Conservation (phyloP, 192 early-diverging fungal genomes). For the Mortierella claussenii region DNA sequence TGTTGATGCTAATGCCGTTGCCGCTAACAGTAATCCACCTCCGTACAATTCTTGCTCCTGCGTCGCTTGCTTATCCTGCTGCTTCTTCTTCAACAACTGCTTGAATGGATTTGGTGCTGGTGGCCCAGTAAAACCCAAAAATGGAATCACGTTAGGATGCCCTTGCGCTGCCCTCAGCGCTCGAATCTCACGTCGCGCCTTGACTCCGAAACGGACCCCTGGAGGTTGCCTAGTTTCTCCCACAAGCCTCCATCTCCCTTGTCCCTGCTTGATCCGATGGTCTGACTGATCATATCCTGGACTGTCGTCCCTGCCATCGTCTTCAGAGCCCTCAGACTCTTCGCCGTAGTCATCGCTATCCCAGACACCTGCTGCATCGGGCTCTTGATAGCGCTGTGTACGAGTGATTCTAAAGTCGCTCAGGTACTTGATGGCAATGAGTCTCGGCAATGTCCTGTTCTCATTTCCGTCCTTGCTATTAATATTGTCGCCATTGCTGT, state of each 20-base stretch:
- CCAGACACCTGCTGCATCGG: neutral
- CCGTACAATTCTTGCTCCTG: neutral
- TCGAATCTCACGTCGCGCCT: constrained; percentile 35
- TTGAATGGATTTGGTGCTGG: constrained; percentile 13
- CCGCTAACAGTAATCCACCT: neutral
- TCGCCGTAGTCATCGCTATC: constrained; percentile 14
- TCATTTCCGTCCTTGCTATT: neutral
- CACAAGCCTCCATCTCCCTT: constrained; percentile 1
- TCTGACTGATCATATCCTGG: too few species aligned
- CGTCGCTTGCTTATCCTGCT: too few species aligned
- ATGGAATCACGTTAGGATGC: constrained; percentile 40
- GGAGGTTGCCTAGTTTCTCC: constrained; percentile 3
- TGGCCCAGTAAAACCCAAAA: constrained; percentile 33
- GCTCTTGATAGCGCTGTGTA: neutral
- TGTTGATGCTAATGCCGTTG: neutral
- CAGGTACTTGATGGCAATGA: constrained; percentile 41
- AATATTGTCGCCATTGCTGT: neutral
- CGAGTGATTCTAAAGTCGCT: constrained; percentile 18
- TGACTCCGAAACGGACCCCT: constrained; percentile 30
- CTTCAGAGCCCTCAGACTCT: constrained; percentile 8
- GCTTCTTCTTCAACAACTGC: too few species aligned
- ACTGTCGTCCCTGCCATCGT: neutral
- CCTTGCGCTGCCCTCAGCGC: constrained; percentile 41
- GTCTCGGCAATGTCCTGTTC: neutral
- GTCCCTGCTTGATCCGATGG: too few species aligned